Evolutionary conservation across 495 filamentous ascomycete genomes (phyloP).

Genomic region (Penicillium bialowiezense): DNA sequence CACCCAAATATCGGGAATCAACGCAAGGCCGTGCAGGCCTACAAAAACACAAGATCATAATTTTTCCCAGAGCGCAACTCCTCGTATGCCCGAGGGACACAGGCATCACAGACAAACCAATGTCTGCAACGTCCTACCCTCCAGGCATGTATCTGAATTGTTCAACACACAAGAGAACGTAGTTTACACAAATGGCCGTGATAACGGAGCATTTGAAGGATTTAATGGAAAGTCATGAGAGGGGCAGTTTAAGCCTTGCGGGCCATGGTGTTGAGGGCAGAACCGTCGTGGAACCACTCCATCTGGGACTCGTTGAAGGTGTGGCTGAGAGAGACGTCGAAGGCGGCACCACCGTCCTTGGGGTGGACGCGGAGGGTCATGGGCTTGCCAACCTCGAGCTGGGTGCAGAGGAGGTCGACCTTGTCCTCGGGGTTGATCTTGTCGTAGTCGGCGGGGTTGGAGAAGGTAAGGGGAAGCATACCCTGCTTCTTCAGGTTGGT

Average conservation of each 20-base stretch:
- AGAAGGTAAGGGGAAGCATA: slow-evolving; percentile 96
- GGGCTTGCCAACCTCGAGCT: slow-evolving; percentile 91
- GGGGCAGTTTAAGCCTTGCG: slow-evolving; percentile 53
- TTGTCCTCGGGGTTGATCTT: slow-evolving; percentile 92
- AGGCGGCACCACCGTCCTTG: slow-evolving; percentile 68
- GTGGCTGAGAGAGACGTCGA: slow-evolving; percentile 81
- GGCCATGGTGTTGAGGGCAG: slow-evolving; percentile 97
- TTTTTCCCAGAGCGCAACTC: slow-evolving; percentile 41
- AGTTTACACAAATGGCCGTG: slow-evolving; percentile 7
- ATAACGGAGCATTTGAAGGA: slow-evolving; percentile 8
- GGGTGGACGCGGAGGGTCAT: slow-evolving; percentile 90
- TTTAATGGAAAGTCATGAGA: slow-evolving; percentile 5
- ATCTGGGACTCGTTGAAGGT: slow-evolving; percentile 98
- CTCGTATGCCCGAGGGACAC: slow-evolving; percentile 25
- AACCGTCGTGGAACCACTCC: slow-evolving; percentile 97
- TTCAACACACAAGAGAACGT: slow-evolving; percentile 11
- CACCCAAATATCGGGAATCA: slow-evolving; percentile 37
- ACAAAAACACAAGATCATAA: slow-evolving; percentile 39
- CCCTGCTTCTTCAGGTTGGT: slow-evolving; percentile 99
- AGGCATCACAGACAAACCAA: slow-evolving; percentile 6
- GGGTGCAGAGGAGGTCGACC: slow-evolving; percentile 84
- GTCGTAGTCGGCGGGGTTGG: slow-evolving; percentile 94
- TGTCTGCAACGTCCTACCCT: background rate
- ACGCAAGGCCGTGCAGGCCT: slow-evolving; percentile 27
- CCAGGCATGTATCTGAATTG: slow-evolving; percentile 9